Conservation (phyloP, 2,329 filamentous ascomycete genomes). For the Ramichloridium luteum region DNA sequence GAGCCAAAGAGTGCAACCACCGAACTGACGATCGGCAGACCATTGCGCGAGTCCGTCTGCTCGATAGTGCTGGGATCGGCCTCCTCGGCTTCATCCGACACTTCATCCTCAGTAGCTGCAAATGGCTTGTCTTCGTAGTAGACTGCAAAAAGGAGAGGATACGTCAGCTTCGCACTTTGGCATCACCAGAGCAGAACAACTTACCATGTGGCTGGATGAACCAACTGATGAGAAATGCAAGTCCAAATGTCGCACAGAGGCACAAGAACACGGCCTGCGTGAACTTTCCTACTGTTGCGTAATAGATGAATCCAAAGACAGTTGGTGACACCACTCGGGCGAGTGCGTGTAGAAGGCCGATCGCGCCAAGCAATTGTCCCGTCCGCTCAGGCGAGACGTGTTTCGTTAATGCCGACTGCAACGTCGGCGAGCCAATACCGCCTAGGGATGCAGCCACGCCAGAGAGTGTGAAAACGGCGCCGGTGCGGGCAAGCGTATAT, state of each 20-base stretch:
- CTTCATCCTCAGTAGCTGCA: no score
- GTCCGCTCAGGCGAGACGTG: slow-evolving; percentile 74
- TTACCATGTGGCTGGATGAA: slow-evolving; percentile 63
- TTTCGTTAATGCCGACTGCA: slow-evolving; percentile 77
- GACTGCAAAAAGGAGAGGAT: slow-evolving; percentile 1
- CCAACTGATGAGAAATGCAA: slow-evolving; percentile 55
- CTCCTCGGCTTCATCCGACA: no score
- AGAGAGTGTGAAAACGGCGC: slow-evolving; percentile 54
- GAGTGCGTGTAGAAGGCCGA: slow-evolving; percentile 72
- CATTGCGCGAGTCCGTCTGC: no score
- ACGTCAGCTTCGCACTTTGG: background rate
- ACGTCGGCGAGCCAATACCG: slow-evolving; percentile 71
- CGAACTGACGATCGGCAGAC: no score
- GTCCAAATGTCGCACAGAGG: slow-evolving; percentile 52
- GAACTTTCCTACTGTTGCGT: slow-evolving; percentile 62
- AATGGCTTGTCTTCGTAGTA: slow-evolving; percentile 1
- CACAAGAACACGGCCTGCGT: slow-evolving; percentile 76
- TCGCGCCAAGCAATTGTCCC: slow-evolving; percentile 78
- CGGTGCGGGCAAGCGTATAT: slow-evolving; percentile 54
- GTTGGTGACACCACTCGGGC: slow-evolving; percentile 67
- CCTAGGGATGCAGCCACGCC: slow-evolving; percentile 66
- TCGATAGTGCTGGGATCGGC: no score
- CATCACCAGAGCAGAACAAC: slow-evolving; percentile 26
- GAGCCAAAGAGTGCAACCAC: no score
- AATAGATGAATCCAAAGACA: slow-evolving; percentile 78